phyloP scores from a whole-genome alignment of 2,329 filamentous ascomycete species.

The Colletotrichum incanum region DNA sequence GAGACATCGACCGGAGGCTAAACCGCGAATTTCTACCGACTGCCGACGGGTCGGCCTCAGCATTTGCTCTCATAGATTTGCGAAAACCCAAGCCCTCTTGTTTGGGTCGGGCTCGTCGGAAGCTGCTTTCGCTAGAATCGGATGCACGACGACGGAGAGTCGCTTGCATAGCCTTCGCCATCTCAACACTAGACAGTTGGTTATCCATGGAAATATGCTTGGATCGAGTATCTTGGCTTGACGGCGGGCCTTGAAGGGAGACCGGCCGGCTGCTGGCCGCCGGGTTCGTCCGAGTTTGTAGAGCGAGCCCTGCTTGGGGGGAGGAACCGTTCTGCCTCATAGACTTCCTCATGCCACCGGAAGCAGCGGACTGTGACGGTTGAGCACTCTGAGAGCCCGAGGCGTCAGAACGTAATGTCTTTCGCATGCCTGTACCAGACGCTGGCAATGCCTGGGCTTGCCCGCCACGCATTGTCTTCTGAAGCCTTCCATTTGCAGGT shows the following conservation, averaged over 20 bases:
- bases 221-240: constrained; percentile 4
- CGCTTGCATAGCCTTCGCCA: constrained; percentile 47
- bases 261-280: constrained; percentile 12
- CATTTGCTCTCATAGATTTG: constrained; percentile 76
- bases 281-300: background rate
- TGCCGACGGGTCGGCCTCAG: constrained; percentile 59
- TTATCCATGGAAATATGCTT: constrained; percentile 33
- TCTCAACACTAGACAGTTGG: constrained; percentile 41
- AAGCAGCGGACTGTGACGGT: background rate
- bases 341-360: constrained; percentile 51
- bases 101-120: constrained; percentile 74
- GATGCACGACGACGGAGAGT: constrained; percentile 69
- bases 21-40: constrained; percentile 61
- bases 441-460: constrained; percentile 42
- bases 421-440: constrained; percentile 47
- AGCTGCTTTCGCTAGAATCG: constrained; percentile 85
- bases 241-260: constrained; percentile 28
- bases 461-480: constrained; percentile 63
- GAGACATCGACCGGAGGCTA: constrained; percentile 80
- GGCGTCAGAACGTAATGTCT: constrained; percentile 42
- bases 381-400: background rate
- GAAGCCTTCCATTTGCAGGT: constrained; percentile 53
- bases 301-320: background rate
- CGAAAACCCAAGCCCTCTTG: constrained; percentile 75
- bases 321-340: constrained; percentile 43